Conservation (phyloP, 768 basidiomycete species). For the Trametes meyenii region DNA sequence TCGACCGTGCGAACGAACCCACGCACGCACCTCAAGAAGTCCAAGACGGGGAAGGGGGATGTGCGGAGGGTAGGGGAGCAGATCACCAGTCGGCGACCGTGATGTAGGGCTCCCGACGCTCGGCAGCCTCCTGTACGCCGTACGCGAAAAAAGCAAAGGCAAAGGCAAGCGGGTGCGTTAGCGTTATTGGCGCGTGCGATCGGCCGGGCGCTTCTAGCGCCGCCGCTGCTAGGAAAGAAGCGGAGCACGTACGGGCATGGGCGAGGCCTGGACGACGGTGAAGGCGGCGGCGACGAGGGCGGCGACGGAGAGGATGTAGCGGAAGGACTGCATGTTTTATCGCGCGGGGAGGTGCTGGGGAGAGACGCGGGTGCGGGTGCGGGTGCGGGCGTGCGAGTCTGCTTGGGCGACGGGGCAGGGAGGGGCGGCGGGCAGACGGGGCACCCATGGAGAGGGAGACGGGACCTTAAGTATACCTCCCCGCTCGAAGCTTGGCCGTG, state of each 20-base stretch:
- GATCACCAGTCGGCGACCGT: slow-evolving; percentile 24
- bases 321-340: slow-evolving; percentile 19
- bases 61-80: not conserved
- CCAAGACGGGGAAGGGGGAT: not conserved
- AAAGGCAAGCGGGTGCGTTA: not conserved
- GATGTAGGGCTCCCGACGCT: slow-evolving; percentile 22
- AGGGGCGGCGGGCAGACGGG: not conserved
- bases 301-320: slow-evolving; percentile 23
- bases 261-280: slow-evolving; percentile 18
- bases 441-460: not conserved
- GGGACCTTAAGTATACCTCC: slow-evolving; percentile 5
- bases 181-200: not conserved
- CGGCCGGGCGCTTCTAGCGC: not conserved
- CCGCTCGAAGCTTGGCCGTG: not conserved
- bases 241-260: slow-evolving; percentile 15
- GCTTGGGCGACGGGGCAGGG: slow-evolving; percentile 3
- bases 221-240: not conserved
- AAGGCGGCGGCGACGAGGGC: slow-evolving; percentile 21
- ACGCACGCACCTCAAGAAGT: slow-evolving; percentile 4
- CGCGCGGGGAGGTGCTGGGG: not conserved
- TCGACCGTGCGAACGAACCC: not conserved
- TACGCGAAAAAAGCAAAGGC: not conserved
- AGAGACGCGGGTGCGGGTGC: not conserved
- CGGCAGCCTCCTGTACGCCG: slow-evolving; percentile 8
- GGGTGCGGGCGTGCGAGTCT: not conserved